Conservation (phyloP, 2,329 filamentous ascomycete genomes). For the Coleophoma eucalyptorum region DNA sequence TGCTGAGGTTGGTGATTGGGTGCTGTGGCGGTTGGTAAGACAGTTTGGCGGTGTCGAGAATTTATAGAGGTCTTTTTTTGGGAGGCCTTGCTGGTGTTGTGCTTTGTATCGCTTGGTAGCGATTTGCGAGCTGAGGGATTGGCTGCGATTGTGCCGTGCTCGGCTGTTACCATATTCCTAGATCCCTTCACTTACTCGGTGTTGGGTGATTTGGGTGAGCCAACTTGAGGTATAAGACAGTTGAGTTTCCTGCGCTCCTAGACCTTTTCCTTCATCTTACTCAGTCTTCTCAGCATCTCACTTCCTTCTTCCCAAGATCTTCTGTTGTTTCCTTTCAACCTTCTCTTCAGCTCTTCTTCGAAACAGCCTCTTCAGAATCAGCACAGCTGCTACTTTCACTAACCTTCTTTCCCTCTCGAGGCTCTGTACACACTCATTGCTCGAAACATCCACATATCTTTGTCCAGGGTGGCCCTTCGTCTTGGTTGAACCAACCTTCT, state of each 20-base stretch:
- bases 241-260: constrained; percentile 13
- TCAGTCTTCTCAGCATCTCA: constrained; percentile 13
- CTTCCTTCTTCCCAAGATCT: constrained; percentile 5
- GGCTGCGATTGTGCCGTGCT: too few species aligned
- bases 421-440: background rate
- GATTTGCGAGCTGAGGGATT: background rate
- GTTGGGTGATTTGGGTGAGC: too few species aligned
- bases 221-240: background rate
- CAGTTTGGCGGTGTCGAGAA: constrained; percentile 25
- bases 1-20: constrained; percentile 16
- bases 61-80: constrained; percentile 20
- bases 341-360: constrained; percentile 4
- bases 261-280: constrained; percentile 19
- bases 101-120: background rate
- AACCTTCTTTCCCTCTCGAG: background rate
- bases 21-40: constrained; percentile 24
- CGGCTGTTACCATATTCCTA: too few species aligned
- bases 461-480: background rate
- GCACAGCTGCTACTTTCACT: constrained; percentile 15
- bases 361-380: constrained; percentile 24
- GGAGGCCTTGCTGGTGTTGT: too few species aligned
- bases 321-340: constrained; percentile 7
- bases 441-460: too few species aligned
- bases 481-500: background rate
- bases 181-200: too few species aligned